A percentile compares a stretch with the other conserved stretches of the same genome.
Evolutionary conservation across 371 early-diverging fungal species (phyloP).

Genomic region (Zychaea mexicana): DNA sequence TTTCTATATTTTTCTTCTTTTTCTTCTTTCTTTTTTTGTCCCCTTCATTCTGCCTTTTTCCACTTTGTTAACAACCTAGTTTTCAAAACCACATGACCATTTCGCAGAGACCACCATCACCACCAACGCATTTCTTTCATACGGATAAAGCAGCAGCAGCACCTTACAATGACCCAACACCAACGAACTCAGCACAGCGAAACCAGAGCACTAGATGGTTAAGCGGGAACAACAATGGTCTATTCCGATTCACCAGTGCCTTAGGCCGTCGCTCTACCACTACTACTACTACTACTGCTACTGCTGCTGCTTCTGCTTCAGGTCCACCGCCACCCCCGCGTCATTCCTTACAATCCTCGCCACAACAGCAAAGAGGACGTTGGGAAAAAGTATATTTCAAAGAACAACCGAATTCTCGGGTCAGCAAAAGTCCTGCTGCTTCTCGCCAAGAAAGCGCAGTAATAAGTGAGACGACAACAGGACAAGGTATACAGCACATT

Average conservation of each 20-base stretch:
- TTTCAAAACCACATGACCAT: neutral
- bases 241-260: neutral
- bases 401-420: neutral
- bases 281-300: too few relatives aligned
- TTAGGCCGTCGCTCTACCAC: neutral
- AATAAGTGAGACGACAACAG: too few relatives aligned
- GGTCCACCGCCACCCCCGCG: neutral
- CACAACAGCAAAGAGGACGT: neutral
- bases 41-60: neutral
- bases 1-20: neutral
- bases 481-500: too few relatives aligned
- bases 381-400: slow-evolving; percentile 1
- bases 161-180: neutral
- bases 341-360: neutral
- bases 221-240: neutral
- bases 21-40: neutral
- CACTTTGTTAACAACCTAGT: neutral
- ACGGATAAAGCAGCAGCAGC: neutral
- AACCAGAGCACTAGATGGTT: neutral
- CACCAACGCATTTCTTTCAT: neutral
- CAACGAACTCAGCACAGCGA: neutral
- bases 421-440: neutral
- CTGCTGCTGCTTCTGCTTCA: too few relatives aligned
- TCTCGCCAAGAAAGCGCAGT: neutral
- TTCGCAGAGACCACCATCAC: neutral